These are phyloP conservation scores for Pleoardoris graminearum DNA, from an alignment of 2,329 filamentous ascomycete species.

Conservation along the genomic window DNA sequence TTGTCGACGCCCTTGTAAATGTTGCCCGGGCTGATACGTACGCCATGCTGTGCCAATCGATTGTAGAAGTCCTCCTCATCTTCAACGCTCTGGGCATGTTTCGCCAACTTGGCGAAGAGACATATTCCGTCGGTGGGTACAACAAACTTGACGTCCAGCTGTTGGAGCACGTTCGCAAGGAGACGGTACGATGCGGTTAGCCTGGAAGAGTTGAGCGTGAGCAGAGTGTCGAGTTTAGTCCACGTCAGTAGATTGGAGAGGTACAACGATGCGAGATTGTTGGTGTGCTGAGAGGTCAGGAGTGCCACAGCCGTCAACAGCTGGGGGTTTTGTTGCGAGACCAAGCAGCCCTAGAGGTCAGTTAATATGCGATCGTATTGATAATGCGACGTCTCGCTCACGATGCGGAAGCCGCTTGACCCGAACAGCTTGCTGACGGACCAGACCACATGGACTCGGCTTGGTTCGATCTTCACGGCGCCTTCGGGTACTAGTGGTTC, in stretches of 20 bases:
- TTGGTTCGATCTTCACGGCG: conserved; percentile 39
- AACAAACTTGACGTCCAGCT: conserved; percentile 25
- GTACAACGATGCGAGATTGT: conserved; percentile 24
- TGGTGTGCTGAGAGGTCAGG: conserved; percentile 21
- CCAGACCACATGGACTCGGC: conserved; percentile 38
- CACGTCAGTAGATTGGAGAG: conserved; percentile 30
- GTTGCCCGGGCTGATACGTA: conserved; percentile 22
- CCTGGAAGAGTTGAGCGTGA: conserved; percentile 29
- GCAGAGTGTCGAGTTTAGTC: conserved; percentile 31
- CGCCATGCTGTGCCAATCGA: conserved; percentile 21
- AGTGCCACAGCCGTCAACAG: conserved; percentile 26
- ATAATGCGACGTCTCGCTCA: conserved; percentile 14
- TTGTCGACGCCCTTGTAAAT: conserved; percentile 29
- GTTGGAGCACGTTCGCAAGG: conserved; percentile 19
- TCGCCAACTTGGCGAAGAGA: conserved; percentile 30
- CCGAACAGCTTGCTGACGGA: conserved; percentile 38
- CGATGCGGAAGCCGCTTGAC: conserved; percentile 31
- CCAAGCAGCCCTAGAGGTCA: conserved; percentile 31
- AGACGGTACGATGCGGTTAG: conserved; percentile 25
- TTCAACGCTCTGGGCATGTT: conserved; percentile 12
- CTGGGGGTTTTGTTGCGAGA: conserved; percentile 35
- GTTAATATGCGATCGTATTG: background rate
- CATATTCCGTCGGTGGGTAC: conserved; percentile 32
- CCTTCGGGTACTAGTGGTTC: conserved; percentile 33
- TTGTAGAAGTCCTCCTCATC: conserved; percentile 28